phyloP scores from a whole-genome alignment of 2,329 filamentous ascomycete genomes.

The Hansfordia pulvinata region DNA sequence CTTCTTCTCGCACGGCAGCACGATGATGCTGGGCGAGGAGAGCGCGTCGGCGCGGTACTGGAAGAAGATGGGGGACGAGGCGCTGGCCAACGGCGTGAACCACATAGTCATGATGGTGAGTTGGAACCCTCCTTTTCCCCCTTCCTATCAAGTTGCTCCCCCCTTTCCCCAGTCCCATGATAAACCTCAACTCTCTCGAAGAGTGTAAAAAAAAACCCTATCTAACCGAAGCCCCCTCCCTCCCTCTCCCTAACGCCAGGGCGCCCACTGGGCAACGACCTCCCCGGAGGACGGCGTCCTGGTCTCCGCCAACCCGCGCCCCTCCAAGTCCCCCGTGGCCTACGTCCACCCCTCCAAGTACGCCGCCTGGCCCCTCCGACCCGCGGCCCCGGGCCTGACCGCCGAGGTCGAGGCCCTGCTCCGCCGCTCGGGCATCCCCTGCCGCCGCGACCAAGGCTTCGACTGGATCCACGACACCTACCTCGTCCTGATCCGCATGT shows the following conservation, averaged over 20 bases:
- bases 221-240: not conserved
- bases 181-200: not conserved
- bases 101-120: constrained; percentile 51
- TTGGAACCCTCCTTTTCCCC: not conserved
- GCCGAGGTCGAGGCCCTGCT: constrained; percentile 36
- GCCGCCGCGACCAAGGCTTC: constrained; percentile 36
- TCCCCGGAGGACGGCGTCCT: constrained; percentile 39
- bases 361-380: constrained; percentile 42
- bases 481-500: constrained; percentile 57
- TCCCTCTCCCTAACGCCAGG: no score
- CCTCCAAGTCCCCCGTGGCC: constrained; percentile 48
- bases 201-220: constrained; percentile 2
- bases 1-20: constrained; percentile 58
- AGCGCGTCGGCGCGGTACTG: constrained; percentile 48
- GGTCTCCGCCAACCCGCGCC: constrained; percentile 45
- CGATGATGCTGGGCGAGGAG: constrained; percentile 59
- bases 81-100: constrained; percentile 43
- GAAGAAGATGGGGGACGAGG: constrained; percentile 51
- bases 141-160: not conserved
- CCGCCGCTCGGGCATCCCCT: constrained; percentile 36
- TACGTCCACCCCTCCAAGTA: constrained; percentile 56
- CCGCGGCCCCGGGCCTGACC: constrained; percentile 40
- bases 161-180: not conserved
- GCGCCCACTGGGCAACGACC: constrained; percentile 59
- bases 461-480: constrained; percentile 65